Percentiles rank a stretch among this genome's conserved stretches.
Evolutionary conservation across 2,329 filamentous ascomycete genomes (phyloP).

Genomic region (Colletotrichum sp.): DNA sequence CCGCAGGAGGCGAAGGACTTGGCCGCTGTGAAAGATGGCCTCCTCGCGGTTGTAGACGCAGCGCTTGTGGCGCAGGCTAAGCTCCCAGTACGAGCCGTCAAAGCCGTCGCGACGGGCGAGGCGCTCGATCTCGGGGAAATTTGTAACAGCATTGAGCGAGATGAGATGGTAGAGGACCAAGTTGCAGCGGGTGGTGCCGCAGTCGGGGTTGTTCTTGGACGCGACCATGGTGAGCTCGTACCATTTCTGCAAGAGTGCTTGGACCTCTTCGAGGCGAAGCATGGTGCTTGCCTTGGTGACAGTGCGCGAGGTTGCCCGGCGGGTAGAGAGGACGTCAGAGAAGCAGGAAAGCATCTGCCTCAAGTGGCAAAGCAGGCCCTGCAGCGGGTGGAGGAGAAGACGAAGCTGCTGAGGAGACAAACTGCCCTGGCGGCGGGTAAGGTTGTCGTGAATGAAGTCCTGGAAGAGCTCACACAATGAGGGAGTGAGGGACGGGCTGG

Average conservation of each 20-base stretch:
- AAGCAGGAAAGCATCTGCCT: conserved; percentile 71
- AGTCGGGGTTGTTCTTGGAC: conserved; percentile 59
- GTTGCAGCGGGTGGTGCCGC: conserved; percentile 67
- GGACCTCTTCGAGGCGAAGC: conserved; percentile 67
- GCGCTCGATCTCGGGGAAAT: conserved; percentile 71
- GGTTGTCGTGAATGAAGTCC: conserved; percentile 69
- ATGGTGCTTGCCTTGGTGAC: conserved; percentile 66
- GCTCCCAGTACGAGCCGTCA: conserved; percentile 59
- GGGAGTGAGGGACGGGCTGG: conserved; percentile 55
- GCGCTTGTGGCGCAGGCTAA: conserved; percentile 62
- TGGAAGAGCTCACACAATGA: conserved; percentile 72
- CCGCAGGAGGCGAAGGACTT: conserved; percentile 66
- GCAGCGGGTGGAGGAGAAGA: conserved; percentile 72
- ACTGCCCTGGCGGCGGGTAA: conserved; percentile 50
- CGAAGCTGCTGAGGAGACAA: conserved; percentile 64
- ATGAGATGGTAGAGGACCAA: conserved; percentile 75
- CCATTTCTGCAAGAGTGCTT: conserved; percentile 69
- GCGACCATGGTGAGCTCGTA: conserved; percentile 66
- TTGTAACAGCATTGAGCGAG: conserved; percentile 70
- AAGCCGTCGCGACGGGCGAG: conserved; percentile 67
- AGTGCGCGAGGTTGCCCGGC: conserved; percentile 45
- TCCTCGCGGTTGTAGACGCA: conserved; percentile 70
- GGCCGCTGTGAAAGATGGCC: conserved; percentile 70
- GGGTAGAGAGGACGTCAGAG: conserved; percentile 55
- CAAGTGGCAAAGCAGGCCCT: conserved; percentile 68